phyloP scores from a whole-genome alignment of 75 land plant genomes.

The Cryptomeria japonica region DNA sequence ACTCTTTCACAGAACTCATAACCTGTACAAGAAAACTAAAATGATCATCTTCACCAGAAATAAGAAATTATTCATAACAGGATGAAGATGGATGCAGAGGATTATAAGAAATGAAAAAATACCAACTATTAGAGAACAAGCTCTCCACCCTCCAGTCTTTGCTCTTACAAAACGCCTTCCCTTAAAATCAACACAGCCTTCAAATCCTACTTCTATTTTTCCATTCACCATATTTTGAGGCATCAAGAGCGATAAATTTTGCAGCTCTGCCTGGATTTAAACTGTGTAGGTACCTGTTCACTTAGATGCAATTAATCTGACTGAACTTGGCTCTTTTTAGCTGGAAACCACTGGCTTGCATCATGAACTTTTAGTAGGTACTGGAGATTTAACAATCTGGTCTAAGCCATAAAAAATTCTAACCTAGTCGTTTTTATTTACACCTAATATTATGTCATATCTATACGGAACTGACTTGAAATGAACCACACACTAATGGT shows the following conservation, averaged over 20 bases:
- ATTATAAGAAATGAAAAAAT: background rate
- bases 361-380: too few species aligned
- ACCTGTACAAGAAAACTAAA: conserved; percentile 23
- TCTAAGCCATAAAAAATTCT: too few species aligned
- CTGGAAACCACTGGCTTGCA: too few species aligned
- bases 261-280: background rate
- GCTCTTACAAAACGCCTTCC: conserved; percentile 24
- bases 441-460: too few species aligned
- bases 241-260: background rate
- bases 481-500: too few species aligned
- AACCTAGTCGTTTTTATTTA: too few species aligned
- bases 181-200: conserved; percentile 13
- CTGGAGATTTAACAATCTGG: too few species aligned
- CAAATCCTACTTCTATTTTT: background rate
- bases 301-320: too few species aligned
- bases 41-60: background rate
- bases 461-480: too few species aligned
- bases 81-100: background rate
- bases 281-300: too few species aligned
- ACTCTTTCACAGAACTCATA: conserved; percentile 76
- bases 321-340: too few species aligned
- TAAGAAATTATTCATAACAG: background rate
- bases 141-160: conserved; percentile 32
- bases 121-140: conserved; percentile 25
- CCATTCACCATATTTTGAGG: background rate